phyloP scores from a whole-genome alignment of 257 asterid genomes.

The Linderniella brevidens region DNA sequence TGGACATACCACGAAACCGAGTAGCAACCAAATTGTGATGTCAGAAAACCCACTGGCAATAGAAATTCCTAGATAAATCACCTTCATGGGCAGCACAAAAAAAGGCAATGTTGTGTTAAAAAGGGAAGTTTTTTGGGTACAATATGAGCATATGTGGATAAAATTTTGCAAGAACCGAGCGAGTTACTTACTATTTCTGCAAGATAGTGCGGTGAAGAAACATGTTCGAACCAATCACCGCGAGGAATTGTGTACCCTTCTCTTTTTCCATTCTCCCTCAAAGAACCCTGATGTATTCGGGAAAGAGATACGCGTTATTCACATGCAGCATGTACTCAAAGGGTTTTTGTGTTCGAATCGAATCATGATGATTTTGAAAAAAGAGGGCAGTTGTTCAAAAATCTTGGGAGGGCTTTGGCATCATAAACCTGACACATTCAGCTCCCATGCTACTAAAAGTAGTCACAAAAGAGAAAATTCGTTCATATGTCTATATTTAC shows the following conservation, averaged over 20 bases:
- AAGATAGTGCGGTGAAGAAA: conserved; percentile 86
- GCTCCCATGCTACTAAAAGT: no score
- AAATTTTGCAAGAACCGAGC: conserved; percentile 5
- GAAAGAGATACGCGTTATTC: background rate
- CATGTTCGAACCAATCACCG: conserved; percentile 92
- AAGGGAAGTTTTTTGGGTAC: background rate
- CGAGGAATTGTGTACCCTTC: conserved; percentile 40
- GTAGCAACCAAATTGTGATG: conserved; percentile 56
- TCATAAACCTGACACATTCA: no score
- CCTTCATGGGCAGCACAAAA: no score
- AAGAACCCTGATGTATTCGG: conserved; percentile 38
- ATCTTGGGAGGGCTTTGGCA: no score
- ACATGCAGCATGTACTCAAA: background rate
- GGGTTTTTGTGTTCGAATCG: background rate
- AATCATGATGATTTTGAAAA: background rate
- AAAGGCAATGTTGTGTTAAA: conserved; percentile 4
- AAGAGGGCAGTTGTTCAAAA: no score
- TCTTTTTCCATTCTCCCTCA: conserved; percentile 31
- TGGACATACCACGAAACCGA: conserved; percentile 50
- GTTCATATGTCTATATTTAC: no score
- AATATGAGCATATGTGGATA: conserved; percentile 1
- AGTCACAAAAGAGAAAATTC: no score
- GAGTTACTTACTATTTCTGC: conserved; percentile 60
- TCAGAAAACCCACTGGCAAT: conserved; percentile 69
- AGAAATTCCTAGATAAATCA: conserved; percentile 61